phyloP scores from a whole-genome alignment of 768 basidiomycete genomes.

The Melanogaster broomeanus region DNA sequence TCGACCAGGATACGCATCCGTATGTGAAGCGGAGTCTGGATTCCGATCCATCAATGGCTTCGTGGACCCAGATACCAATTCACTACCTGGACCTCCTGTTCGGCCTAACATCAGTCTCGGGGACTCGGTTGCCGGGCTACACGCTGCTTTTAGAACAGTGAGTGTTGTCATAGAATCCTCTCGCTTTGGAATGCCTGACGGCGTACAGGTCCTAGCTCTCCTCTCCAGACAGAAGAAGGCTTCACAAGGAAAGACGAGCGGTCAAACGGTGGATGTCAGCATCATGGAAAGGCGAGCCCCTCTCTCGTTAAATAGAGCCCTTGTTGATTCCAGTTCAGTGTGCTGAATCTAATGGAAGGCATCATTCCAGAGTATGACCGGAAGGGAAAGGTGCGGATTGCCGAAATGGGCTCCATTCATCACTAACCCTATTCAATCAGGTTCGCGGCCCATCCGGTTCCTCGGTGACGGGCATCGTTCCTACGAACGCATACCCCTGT shows the following conservation, averaged over 20 bases:
- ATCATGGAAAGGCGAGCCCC: conserved; percentile 62
- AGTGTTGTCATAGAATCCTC: conserved; percentile 8
- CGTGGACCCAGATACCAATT: conserved; percentile 52
- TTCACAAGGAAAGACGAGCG: conserved; percentile 30
- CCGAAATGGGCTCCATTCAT: neutral
- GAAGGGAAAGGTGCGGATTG: conserved; percentile 54
- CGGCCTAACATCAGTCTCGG: conserved; percentile 74
- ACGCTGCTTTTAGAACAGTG: conserved; percentile 75
- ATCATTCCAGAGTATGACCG: conserved; percentile 76
- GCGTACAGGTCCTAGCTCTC: conserved; percentile 57
- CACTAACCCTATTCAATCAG: conserved; percentile 28
- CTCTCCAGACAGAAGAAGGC: conserved; percentile 44
- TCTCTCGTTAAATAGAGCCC: neutral
- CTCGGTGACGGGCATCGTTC: conserved; percentile 74
- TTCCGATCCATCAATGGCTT: conserved; percentile 75
- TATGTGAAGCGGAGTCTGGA: conserved; percentile 75
- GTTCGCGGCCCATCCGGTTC: conserved; percentile 74
- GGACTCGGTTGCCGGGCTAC: conserved; percentile 70
- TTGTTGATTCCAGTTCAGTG: conserved; percentile 38
- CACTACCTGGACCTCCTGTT: conserved; percentile 61
- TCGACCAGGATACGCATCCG: conserved; percentile 71
- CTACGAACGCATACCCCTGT: conserved; percentile 75
- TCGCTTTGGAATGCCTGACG: neutral
- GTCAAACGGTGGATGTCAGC: conserved; percentile 72
- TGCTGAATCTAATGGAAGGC: conserved; percentile 78